A percentile compares a stretch with the other conserved stretches of the same genome.
Conservation (phyloP, 768 basidiomycete genomes). For the Suillus americanus region DNA sequence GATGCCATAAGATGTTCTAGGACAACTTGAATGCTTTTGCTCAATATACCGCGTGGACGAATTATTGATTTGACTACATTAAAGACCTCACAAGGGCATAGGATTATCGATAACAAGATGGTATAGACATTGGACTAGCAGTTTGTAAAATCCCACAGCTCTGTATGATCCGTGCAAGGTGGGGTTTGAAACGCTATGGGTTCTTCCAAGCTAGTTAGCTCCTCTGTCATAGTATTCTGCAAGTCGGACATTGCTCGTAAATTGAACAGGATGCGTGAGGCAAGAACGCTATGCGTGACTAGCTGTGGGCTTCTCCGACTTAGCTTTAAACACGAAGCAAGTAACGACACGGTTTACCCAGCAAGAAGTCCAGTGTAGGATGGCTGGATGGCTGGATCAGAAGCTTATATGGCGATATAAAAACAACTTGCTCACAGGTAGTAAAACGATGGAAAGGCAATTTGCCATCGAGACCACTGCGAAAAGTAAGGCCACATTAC, state of each 20-base stretch:
- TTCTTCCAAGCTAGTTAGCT: not conserved
- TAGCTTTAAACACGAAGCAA: not conserved
- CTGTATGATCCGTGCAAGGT: not conserved
- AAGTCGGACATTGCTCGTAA: not conserved
- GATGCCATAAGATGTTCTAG: not conserved
- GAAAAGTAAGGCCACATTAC: not conserved
- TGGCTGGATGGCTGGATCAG: not conserved
- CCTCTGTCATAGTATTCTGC: not conserved
- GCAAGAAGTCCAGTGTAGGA: not conserved
- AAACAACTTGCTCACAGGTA: not conserved
- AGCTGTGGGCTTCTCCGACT: not conserved
- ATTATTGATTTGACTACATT: not conserved
- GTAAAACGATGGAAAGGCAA: not conserved
- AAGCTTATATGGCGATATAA: not conserved
- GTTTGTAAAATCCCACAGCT: not conserved
- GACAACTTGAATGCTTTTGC: not conserved
- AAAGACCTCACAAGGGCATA: not conserved
- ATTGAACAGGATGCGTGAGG: slow-evolving; percentile 1
- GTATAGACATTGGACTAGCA: not conserved
- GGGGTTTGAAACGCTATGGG: not conserved
- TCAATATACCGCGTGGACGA: not conserved
- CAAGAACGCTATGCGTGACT: not conserved
- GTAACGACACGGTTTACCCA: not conserved
- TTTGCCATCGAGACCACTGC: not conserved
- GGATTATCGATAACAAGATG: not conserved